These are phyloP conservation scores for Diplotaxis tenuifolia DNA, from an alignment of 345 rosid genomes.

Conservation along the genomic window DNA sequence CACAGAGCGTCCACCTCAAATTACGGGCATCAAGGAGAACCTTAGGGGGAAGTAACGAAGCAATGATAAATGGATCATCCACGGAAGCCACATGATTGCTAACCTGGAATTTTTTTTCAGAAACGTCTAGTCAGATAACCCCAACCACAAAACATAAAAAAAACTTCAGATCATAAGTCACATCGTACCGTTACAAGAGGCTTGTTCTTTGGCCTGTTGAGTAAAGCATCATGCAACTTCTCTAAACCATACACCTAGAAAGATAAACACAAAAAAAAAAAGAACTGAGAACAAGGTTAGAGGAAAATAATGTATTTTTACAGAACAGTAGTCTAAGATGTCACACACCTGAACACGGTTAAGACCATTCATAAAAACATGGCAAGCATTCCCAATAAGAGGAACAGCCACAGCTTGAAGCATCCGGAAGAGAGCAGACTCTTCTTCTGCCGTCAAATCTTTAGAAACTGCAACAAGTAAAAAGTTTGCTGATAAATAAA, in stretches of 20 bases:
- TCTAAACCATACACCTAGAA: constrained; percentile 88
- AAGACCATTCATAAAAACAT: constrained; percentile 93
- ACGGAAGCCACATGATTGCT: constrained; percentile 97
- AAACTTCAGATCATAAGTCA: constrained; percentile 8
- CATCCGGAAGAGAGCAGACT: constrained; percentile 61
- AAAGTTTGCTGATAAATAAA: background rate
- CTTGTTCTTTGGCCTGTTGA: constrained; percentile 66
- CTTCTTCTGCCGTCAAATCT: constrained; percentile 69
- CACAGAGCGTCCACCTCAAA: constrained; percentile 96
- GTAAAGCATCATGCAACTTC: constrained; percentile 84
- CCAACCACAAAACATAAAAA: constrained; percentile 1
- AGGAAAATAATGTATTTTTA: background rate
- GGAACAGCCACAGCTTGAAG: constrained; percentile 91
- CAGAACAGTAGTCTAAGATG: background rate
- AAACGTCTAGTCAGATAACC: background rate
- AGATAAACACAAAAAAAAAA: background rate
- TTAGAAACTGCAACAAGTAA: constrained; percentile 49
- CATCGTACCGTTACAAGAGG: constrained; percentile 78
- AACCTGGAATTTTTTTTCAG: constrained; percentile 44
- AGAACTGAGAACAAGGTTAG: background rate
- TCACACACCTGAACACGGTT: constrained; percentile 78
- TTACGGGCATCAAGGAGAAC: constrained; percentile 83
- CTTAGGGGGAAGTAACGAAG: constrained; percentile 81
- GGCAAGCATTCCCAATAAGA: constrained; percentile 84
- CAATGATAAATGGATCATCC: constrained; percentile 92